Evolutionary conservation across 305 asterid genomes (phyloP).

Genomic region (Fraxinus xanthoxyloides): DNA sequence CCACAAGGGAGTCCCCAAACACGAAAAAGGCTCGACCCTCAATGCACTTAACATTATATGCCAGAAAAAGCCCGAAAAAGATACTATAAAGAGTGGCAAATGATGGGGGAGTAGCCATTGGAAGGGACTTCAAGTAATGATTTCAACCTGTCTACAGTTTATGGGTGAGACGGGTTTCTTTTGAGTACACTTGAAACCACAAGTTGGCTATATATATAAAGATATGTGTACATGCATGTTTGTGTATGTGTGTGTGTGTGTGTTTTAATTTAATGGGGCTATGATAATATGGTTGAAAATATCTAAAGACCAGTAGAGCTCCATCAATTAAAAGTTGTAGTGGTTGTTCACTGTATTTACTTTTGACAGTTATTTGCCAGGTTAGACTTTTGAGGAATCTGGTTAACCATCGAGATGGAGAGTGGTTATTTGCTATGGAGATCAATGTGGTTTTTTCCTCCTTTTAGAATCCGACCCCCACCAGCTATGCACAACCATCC

Average conservation of each 20-base stretch:
- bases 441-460: neutral
- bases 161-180: neutral
- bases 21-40: constrained; percentile 60
- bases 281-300: constrained; percentile 36
- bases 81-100: constrained; percentile 21
- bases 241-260: neutral
- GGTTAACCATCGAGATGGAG: neutral
- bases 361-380: constrained; percentile 22
- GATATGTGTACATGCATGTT: neutral
- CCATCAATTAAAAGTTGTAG: constrained; percentile 18
- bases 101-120: constrained; percentile 27
- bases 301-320: constrained; percentile 16
- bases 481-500: neutral
- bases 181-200: constrained; percentile 18
- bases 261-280: constrained; percentile 15
- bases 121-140: neutral
- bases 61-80: constrained; percentile 27
- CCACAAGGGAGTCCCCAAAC: constrained; percentile 79
- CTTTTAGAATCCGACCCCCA: neutral
- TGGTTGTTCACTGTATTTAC: constrained; percentile 22
- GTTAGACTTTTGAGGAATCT: constrained; percentile 9
- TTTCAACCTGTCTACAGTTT: neutral
- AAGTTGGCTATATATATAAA: constrained; percentile 13
- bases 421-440: neutral
- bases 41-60: constrained; percentile 16